Evolutionary conservation across 257 asterid genomes (phyloP), one percentile per base, ranked within the genome.

Genomic region (Schizonepeta tenuifolia): DNA sequence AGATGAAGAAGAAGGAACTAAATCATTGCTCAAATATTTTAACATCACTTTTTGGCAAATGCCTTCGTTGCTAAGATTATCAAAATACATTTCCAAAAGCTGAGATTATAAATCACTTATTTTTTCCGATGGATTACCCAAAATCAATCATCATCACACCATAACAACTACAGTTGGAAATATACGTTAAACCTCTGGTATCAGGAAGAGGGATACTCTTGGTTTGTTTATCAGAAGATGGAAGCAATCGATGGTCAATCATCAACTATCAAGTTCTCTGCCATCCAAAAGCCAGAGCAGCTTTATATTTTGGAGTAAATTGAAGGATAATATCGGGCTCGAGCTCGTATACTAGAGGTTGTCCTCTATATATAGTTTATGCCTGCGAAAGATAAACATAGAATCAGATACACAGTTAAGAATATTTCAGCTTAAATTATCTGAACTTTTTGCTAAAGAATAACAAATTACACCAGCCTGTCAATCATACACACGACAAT

Each of bases 21-120:
- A n/a, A n/a, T n/a, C n/a, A n/a, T n/a, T n/a, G n/a, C n/a, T n/a
- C n/a, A n/a, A n/a, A n/a, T n/a, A n/a, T n/a, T n/a, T n/a, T n/a
- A n/a, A n/a, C n/a, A n/a, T n/a, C n/a, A n/a, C n/a, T n/a, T n/a
- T n/a, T n/a, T n/a, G n/a, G n/a, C n/a, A n/a, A n/a, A n/a, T n/a
- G n/a, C n/a, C n/a, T n/a, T n/a, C n/a, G n/a, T n/a, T n/a, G n/a
- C n/a, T n/a, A n/a, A n/a, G n/a, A n/a, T n/a, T n/a, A n/a, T n/a
- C n/a, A n/a, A n/a, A n/a, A n/a, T n/a, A 67, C 79, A 75, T 49
- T 67, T 67, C 74, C 79, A 43, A 75, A 57, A 57, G 43, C 70
- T 50, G 12, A 35, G 21, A 40, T 11, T 26, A 59, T 54, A 41
- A 12, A 17, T 9, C 11, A 50, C 20, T 64, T 58, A 66, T 38